Evolutionary conservation across 129 eudicot genomes (phyloP).

Genomic region (Gnaphalium uliginosum): DNA sequence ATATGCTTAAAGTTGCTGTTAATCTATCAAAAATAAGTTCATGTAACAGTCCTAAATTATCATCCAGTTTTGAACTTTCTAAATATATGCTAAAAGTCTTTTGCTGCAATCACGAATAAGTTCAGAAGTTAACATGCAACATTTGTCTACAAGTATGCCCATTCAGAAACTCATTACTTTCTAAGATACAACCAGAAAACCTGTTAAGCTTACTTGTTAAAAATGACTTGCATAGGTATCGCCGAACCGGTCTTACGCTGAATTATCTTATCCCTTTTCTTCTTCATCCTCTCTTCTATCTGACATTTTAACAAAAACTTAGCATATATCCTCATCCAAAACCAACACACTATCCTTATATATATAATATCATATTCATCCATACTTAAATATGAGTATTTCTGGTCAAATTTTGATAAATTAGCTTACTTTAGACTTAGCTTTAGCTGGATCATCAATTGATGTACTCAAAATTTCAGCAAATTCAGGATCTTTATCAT

Average conservation of each 20-base stretch:
- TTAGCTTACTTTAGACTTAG: conserved; percentile 67
- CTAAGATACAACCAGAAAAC: background rate
- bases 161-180: background rate
- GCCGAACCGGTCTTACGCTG: conserved; percentile 88
- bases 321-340: conserved; percentile 21
- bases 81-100: too few relatives aligned
- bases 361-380: background rate
- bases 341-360: too few relatives aligned
- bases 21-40: conserved; percentile 17
- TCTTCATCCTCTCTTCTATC: conserved; percentile 92
- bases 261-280: conserved; percentile 76
- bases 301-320: conserved; percentile 37
- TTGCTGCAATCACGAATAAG: background rate
- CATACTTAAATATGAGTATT: too few relatives aligned
- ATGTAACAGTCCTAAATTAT: background rate
- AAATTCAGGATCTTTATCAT: conserved; percentile 92
- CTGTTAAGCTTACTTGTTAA: conserved; percentile 60
- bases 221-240: conserved; percentile 70
- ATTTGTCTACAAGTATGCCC: background rate
- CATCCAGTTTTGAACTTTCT: background rate
- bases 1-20: conserved; percentile 1
- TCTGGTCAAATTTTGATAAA: background rate
- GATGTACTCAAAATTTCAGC: conserved; percentile 77
- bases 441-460: conserved; percentile 85
- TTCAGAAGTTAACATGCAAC: background rate